These are phyloP conservation scores for Porcisia deanei DNA, from an alignment of 208 protist genomes.

Conservation along the genomic window DNA sequence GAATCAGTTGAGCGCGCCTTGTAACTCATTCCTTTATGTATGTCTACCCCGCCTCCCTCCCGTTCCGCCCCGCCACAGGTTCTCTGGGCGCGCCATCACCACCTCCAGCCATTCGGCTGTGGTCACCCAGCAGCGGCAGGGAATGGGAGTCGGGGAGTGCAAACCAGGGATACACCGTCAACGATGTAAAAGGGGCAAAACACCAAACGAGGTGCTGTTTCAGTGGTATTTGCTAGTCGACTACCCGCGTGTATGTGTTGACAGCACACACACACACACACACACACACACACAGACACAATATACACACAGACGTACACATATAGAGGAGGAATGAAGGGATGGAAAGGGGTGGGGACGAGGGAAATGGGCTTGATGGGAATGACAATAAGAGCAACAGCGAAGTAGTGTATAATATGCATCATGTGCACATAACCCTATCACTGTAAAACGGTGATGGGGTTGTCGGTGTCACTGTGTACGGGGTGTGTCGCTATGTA, in stretches of 20 bases:
- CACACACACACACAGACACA: neutral
- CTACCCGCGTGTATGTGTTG: neutral
- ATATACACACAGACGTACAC: neutral
- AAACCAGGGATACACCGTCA: neutral
- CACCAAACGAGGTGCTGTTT: neutral
- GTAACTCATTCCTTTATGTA: too few relatives aligned
- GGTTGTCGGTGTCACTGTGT: too few relatives aligned
- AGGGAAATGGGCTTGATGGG: neutral
- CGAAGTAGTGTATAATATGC: neutral
- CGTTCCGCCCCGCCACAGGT: too few relatives aligned
- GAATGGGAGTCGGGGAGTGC: too few relatives aligned
- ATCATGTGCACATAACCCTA: too few relatives aligned
- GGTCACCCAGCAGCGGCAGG: too few relatives aligned
- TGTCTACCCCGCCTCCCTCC: too few relatives aligned
- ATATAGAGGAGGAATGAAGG: neutral
- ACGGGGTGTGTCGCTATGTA: neutral
- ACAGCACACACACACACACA: neutral
- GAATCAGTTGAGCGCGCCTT: too few relatives aligned
- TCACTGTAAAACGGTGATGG: too few relatives aligned
- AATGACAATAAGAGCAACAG: neutral
- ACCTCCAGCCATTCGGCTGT: too few relatives aligned
- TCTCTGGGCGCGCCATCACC: too few relatives aligned
- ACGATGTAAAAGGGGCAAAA: neutral
- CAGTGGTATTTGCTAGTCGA: neutral
- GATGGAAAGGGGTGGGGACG: neutral